Conservation (phyloP, 2,329 filamentous ascomycete genomes). For the Cyclaneusma minus region DNA sequence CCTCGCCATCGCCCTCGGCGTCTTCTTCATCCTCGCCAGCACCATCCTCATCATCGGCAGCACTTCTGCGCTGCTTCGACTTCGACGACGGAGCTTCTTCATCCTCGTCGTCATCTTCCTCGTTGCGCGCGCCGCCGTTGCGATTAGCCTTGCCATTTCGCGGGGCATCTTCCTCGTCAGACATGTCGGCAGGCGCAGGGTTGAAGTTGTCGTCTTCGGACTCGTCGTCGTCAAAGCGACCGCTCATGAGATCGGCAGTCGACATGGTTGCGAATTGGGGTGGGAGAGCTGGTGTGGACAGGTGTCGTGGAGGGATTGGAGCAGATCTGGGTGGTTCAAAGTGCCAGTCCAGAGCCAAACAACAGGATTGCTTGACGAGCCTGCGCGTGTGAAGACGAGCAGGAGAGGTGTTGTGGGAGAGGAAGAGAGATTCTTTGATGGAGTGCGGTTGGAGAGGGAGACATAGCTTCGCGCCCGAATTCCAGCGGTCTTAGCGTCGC, state of each 20-base stretch:
- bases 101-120: conserved; percentile 29
- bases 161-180: conserved; percentile 48
- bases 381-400: no score
- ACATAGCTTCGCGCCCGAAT: no score
- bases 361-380: no score
- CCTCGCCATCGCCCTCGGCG: conserved; percentile 30
- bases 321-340: no score
- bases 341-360: no score
- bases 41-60: conserved; percentile 22
- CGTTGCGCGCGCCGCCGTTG: conserved; percentile 20
- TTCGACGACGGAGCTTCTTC: conserved; percentile 25
- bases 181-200: conserved; percentile 57
- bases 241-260: conserved; percentile 5
- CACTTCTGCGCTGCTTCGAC: conserved; percentile 21
- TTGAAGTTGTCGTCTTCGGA: conserved; percentile 86
- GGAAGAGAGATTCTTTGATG: no score
- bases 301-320: no score
- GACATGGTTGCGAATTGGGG: conserved; percentile 3
- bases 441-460: no score
- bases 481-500: no score
- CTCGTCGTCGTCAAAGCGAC: conserved; percentile 38
- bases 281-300: no score
- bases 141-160: conserved; percentile 13
- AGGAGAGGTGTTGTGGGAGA: no score
- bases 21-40: conserved; percentile 28